These are phyloP conservation scores for Trapa incisa DNA, from an alignment of 345 rosid genomes.

Conservation along the genomic window DNA sequence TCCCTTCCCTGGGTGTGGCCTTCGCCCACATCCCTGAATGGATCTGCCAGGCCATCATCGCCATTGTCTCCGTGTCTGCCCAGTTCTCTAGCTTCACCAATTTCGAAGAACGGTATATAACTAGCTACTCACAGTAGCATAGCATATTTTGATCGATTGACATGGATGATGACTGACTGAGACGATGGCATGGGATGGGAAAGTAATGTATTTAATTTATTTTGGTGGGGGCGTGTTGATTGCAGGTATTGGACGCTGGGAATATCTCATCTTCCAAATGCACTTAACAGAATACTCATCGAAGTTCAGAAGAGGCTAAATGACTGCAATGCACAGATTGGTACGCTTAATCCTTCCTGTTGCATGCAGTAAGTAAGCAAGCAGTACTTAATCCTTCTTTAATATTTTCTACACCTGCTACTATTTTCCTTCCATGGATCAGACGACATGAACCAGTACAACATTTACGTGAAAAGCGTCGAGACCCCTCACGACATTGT, in stretches of 20 bases:
- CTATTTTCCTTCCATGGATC: not conserved
- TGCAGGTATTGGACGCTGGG: slow-evolving; percentile 1
- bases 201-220: no score
- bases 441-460: slow-evolving; percentile 28
- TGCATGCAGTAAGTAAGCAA: no score
- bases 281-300: not conserved
- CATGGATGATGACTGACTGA: no score
- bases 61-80: not conserved
- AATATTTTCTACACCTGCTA: no score
- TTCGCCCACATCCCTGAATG: not conserved
- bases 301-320: not conserved
- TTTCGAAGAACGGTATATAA: not conserved
- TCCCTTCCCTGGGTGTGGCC: not conserved
- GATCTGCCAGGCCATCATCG: slow-evolving; percentile 9
- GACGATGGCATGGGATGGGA: no score
- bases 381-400: no score
- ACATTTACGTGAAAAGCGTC: slow-evolving; percentile 17
- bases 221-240: not conserved
- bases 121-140: no score
- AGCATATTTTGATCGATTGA: no score
- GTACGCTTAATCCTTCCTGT: not conserved
- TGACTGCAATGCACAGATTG: not conserved
- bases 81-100: slow-evolving; percentile 3
- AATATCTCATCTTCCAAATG: not conserved
- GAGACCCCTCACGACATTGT: slow-evolving; percentile 26